Evolutionary conservation across 495 filamentous ascomycete species (phyloP), one percentile per base, ranked within the genome.

Genomic region (Talaromyces trachyspermus): DNA sequence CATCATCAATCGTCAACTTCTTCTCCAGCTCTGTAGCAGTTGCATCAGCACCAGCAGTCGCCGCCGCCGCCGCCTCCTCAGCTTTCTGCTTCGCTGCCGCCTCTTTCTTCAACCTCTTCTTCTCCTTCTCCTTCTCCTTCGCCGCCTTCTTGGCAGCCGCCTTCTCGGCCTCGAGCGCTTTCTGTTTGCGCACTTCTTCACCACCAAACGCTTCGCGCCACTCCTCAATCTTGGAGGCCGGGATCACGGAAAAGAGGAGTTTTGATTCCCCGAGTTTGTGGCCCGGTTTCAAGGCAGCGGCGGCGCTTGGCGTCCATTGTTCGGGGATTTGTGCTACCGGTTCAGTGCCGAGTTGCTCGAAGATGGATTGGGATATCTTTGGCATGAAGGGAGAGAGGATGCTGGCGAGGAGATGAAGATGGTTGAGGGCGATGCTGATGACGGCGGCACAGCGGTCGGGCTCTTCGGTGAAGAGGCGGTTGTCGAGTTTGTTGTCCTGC

Each of bases 401-500:
- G 38, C 26, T 48, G 35, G 52, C 49, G 17, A 52, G 30, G 5
- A 55, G 44, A 14, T 55, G 52, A 5, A 51, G 26, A 10, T 40
- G 49, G 35, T 55, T 55, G 12, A 55, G 24, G n/a, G 44, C 49
- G n/a, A 68, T 45, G 39, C 66, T 62, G 17, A 72, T 66, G 35
- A 74, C 68, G 17, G 66, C 65, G 8, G 70, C 70, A 40, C 63
- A 64, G 12, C 54, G 54, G 11, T 62, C 57, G 19, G 68, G 70
- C 25, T 74, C 51, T 24, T 59, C 55, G n/a, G 57, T 55, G 32
- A 62, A 57, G 23, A 60, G 65, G 14, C 54, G 52, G 50, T 74
- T 74, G 55, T 71, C 69, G 18, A 74, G 58, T 29, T 58, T 58
- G 51, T 72, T 63, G 53, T 65, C 60, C 52, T 74, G 70, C 5